Evolutionary conservation across 495 filamentous ascomycete species (phyloP).

Genomic region (Penicillium turbatum): DNA sequence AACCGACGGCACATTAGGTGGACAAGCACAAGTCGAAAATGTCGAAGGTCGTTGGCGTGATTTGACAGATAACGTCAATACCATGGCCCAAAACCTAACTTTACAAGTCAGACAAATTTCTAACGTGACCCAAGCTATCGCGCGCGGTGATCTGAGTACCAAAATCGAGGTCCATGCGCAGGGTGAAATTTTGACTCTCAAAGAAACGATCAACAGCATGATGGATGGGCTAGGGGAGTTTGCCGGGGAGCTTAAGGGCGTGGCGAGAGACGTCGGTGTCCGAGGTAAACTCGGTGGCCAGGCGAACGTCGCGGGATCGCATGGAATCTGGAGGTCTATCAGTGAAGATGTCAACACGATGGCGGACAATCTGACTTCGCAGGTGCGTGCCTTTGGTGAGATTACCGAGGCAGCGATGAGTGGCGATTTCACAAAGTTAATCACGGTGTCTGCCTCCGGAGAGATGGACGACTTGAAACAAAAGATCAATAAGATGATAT

Average conservation of each 20-base stretch:
- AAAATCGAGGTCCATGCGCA: conserved; percentile 88
- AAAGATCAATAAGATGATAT: conserved; percentile 96
- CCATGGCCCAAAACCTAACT: conserved; percentile 92
- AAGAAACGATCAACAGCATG: conserved; percentile 95
- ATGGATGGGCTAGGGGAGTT: conserved; percentile 87
- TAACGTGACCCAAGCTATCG: conserved; percentile 88
- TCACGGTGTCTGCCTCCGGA: conserved; percentile 87
- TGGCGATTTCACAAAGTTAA: conserved; percentile 81
- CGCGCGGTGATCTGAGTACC: conserved; percentile 78
- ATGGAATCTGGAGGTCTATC: conserved; percentile 92
- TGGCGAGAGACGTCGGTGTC: conserved; percentile 89
- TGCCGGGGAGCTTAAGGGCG: conserved; percentile 89
- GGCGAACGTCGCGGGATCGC: conserved; percentile 83
- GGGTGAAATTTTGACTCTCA: conserved; percentile 83
- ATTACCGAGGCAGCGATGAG: conserved; percentile 90
- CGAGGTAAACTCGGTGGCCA: conserved; percentile 87
- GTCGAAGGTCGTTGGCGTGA: conserved; percentile 91
- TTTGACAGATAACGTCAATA: conserved; percentile 89
- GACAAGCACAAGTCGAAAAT: conserved; percentile 86
- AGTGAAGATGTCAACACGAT: conserved; percentile 77
- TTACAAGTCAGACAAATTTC: conserved; percentile 92
- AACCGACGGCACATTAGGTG: conserved; percentile 82
- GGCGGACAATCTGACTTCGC: conserved; percentile 87
- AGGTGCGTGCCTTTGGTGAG: conserved; percentile 85
- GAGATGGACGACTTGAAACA: conserved; percentile 95